Evolutionary conservation across 176 grass and related monocot species (phyloP), one percentile per base, ranked within the genome.

Genomic region (Metroxylon sagu): DNA sequence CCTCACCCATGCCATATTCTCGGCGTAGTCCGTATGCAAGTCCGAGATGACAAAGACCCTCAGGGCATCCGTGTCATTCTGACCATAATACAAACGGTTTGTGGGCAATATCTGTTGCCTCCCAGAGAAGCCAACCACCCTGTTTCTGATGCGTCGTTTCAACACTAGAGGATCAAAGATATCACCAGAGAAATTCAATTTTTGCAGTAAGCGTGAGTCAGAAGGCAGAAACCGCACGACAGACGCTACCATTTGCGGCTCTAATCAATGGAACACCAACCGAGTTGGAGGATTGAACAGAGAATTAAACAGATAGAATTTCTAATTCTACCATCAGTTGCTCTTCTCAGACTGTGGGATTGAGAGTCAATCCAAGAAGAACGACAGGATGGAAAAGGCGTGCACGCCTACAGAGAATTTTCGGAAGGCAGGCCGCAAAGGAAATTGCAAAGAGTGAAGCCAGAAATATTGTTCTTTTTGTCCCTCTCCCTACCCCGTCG

Each of bases 1-100:
- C 65, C 61, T 79, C 60, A 97, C 92, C 92, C 92, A 97, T n/a
- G 83, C 83, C 92, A 97, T 97, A 75, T 97, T 97, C 69, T 91
- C 92, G 51, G 26, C 27, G 69, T 88, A 91, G 75, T 97, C 92
- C 17, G 83, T 97, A 68, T 97, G 87, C 65, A 97, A 69, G 72
- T 91, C 92, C 17, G 92, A 97, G 1, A 97, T 84, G 19, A 91
- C 92, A 69, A 91, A 91, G 25, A 97, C 80, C 64, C 87, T 84
- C 49, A 68, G 66, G 26, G 50, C 68, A 14, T 53, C 72, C 28
- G 18, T 21, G n/a, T 71, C 72, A 43, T 19, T 59, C 48, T 25
- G 79, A 54, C 65, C 67, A 64, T 65, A 21, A 4, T 35, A 65
- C 79, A 65, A 81, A 76, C 71, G 16, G 57, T 19, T 71, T 26